A percentile compares a stretch with the other conserved stretches of the same genome.
Conservation (phyloP, 2,329 filamentous ascomycete genomes). For the Xylariaceae sp. region DNA sequence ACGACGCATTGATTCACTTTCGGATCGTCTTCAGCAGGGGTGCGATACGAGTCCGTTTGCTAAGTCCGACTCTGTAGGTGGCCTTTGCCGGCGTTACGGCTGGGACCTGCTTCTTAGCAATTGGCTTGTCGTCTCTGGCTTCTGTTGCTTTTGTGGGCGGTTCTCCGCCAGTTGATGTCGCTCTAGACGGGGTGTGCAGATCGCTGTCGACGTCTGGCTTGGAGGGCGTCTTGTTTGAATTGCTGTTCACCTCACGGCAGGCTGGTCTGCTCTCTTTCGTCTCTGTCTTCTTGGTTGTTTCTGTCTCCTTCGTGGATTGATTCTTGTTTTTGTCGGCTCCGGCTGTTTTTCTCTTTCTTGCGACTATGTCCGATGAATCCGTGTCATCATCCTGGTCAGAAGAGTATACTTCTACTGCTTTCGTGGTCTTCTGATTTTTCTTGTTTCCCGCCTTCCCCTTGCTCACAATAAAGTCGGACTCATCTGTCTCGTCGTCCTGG, state of each 20-base stretch:
- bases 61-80: constrained; percentile 43
- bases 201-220: neutral
- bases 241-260: constrained; percentile 24
- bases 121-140: constrained; percentile 3
- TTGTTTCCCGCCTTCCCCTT: constrained; percentile 12
- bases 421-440: constrained; percentile 4
- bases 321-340: constrained; percentile 8
- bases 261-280: constrained; percentile 11
- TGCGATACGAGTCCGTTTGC: constrained; percentile 42
- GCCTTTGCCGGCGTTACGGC: constrained; percentile 34
- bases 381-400: neutral
- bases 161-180: neutral
- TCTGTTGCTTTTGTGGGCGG: constrained; percentile 1
- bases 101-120: constrained; percentile 16
- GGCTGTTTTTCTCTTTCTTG: constrained; percentile 7
- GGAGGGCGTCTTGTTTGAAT: constrained; percentile 5
- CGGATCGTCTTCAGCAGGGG: constrained; percentile 42
- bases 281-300: constrained; percentile 12
- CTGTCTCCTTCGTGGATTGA: neutral
- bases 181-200: constrained; percentile 12
- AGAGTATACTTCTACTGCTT: constrained; percentile 5
- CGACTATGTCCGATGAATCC: neutral
- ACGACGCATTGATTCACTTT: constrained; percentile 31
- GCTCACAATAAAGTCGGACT: constrained; percentile 1
- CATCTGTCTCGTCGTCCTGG: constrained; percentile 1